These are phyloP conservation scores for Xylaria curta DNA, from an alignment of 495 filamentous ascomycete species.

Conservation along the genomic window DNA sequence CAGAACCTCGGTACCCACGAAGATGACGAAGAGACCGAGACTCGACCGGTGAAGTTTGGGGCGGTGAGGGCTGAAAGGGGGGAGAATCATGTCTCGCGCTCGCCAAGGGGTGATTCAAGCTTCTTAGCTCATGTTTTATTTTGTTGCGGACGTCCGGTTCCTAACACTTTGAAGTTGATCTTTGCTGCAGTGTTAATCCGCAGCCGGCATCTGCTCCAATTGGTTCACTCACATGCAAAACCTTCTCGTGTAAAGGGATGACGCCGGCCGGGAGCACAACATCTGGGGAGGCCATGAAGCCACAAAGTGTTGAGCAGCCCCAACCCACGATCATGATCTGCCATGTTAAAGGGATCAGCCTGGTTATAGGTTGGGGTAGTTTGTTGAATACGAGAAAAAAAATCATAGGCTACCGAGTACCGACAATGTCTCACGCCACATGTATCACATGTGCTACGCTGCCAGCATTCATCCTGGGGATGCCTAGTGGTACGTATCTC, in stretches of 20 bases:
- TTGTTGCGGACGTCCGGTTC: background rate
- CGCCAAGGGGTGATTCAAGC: background rate
- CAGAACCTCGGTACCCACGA: background rate
- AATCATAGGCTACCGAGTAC: background rate
- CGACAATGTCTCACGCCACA: conserved; percentile 7
- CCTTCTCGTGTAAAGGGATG: background rate
- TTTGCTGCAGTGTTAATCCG: background rate
- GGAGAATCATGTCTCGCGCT: background rate
- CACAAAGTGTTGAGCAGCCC: background rate
- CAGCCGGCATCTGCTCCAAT: background rate
- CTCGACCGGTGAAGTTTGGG: too few species aligned
- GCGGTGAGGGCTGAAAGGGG: too few species aligned
- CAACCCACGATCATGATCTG: background rate
- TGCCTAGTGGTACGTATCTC: background rate
- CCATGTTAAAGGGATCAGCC: background rate
- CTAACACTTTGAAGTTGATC: background rate
- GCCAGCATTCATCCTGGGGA: background rate
- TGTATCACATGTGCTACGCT: background rate
- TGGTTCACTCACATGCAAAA: background rate
- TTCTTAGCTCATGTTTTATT: background rate
- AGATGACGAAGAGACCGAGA: background rate
- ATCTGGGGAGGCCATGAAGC: background rate
- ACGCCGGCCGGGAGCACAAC: background rate
- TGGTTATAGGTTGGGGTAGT: background rate
- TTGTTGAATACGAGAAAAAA: background rate